These are phyloP conservation scores for Ceratocystis albifundus DNA, from an alignment of 2,329 filamentous ascomycete species.

Conservation along the genomic window DNA sequence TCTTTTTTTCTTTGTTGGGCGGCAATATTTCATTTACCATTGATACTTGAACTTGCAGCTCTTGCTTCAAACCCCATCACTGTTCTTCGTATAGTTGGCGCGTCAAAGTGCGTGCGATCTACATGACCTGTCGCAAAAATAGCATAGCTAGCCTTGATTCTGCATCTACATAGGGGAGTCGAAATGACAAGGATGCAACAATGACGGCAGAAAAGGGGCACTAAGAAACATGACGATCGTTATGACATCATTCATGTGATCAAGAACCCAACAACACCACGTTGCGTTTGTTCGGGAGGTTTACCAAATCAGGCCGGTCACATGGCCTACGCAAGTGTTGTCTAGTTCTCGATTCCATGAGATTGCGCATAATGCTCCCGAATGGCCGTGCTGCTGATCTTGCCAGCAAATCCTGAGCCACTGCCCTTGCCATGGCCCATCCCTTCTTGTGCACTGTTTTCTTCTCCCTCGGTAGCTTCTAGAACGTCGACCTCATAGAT, in stretches of 20 bases:
- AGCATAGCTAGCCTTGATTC: neutral
- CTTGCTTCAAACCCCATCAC: no score
- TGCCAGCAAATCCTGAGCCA: slow-evolving; percentile 57
- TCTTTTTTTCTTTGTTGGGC: neutral
- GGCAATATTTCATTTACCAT: no score
- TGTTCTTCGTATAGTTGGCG: no score
- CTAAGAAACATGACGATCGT: neutral
- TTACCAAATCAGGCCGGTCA: neutral
- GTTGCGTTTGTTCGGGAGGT: neutral
- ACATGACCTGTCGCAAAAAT: neutral
- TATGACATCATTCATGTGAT: neutral
- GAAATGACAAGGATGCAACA: neutral
- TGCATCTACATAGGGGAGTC: neutral
- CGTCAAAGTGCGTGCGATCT: neutral
- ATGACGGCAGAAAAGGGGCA: neutral
- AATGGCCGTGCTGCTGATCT: slow-evolving; percentile 88
- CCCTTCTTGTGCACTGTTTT: slow-evolving; percentile 26
- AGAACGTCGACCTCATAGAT: slow-evolving; percentile 86
- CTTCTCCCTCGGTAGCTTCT: slow-evolving; percentile 47
- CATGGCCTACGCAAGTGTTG: neutral
- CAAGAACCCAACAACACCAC: neutral
- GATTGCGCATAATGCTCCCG: slow-evolving; percentile 39
- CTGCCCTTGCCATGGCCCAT: slow-evolving; percentile 29
- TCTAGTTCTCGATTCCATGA: slow-evolving; percentile 17
- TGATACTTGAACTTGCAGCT: no score